These are phyloP conservation scores for Zalerion maritima DNA, from an alignment of 495 filamentous ascomycete genomes.

Conservation along the genomic window DNA sequence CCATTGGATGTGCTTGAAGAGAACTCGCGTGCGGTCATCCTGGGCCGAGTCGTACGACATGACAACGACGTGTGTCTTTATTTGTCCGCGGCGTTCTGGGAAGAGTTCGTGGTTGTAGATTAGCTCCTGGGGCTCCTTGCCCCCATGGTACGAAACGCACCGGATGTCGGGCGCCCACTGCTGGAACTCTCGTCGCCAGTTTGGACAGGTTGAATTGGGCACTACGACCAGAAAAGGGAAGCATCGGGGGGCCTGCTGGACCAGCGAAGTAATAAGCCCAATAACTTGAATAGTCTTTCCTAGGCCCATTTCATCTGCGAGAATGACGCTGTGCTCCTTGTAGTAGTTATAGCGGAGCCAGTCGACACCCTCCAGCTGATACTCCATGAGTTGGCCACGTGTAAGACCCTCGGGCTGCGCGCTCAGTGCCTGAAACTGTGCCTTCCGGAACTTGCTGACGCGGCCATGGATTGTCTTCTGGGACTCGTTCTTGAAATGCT, in stretches of 20 bases:
- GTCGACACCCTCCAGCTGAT: conserved; percentile 87
- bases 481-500: conserved; percentile 46
- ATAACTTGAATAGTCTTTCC: conserved; percentile 97
- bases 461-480: conserved; percentile 41
- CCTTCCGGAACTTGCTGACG: conserved; percentile 42
- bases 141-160: conserved; percentile 84
- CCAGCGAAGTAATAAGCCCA: conserved; percentile 61
- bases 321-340: conserved; percentile 67
- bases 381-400: conserved; percentile 77
- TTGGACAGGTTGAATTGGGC: conserved; percentile 86
- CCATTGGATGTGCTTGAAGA: conserved; percentile 63
- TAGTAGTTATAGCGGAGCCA: conserved; percentile 95
- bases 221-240: conserved; percentile 92
- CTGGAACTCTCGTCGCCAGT: conserved; percentile 95
- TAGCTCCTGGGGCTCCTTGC: conserved; percentile 49
- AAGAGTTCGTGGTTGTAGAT: conserved; percentile 74
- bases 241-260: conserved; percentile 55
- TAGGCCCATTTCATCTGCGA: conserved; percentile 97
- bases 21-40: conserved; percentile 44
- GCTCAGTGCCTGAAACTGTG: conserved; percentile 55
- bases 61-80: conserved; percentile 82
- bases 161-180: conserved; percentile 76
- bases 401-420: conserved; percentile 58
- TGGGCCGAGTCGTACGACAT: conserved; percentile 85
- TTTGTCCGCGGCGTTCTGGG: conserved; percentile 33